Conservation (phyloP, 305 asterid species). For the Fraxinus dipetala region DNA sequence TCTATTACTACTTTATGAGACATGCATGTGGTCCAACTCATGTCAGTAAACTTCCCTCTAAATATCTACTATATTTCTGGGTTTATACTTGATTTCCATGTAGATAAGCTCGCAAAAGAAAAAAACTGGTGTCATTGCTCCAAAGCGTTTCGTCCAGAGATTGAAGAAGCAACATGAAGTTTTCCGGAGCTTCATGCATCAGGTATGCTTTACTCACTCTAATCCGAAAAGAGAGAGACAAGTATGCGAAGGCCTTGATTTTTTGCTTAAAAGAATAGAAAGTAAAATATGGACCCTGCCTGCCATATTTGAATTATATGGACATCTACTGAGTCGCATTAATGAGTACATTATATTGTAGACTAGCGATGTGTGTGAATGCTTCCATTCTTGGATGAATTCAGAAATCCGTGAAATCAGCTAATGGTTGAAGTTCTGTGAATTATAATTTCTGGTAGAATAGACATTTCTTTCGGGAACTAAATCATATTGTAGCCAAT, state of each 20-base stretch:
- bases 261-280: neutral
- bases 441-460: neutral
- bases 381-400: neutral
- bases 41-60: slow-evolving; percentile 8
- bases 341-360: neutral
- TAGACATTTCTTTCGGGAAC: neutral
- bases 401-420: neutral
- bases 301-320: neutral
- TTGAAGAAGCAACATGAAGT: slow-evolving; percentile 82
- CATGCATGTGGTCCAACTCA: neutral
- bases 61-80: neutral
- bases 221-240: neutral
- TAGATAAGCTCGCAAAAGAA: slow-evolving; percentile 89
- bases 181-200: slow-evolving; percentile 93
- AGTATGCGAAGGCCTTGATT: neutral
- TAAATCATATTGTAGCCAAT: neutral
- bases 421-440: neutral
- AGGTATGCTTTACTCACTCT: slow-evolving; percentile 46
- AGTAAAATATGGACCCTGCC: neutral
- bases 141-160: slow-evolving; percentile 89
- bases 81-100: slow-evolving; percentile 28
- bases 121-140: slow-evolving; percentile 88
- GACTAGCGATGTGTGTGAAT: neutral
- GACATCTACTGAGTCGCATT: neutral
- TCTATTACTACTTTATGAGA: slow-evolving; percentile 6